Base-by-base conservation (phyloP, 148 eudicot species). In the Rhododendron mucronatum region DNA sequence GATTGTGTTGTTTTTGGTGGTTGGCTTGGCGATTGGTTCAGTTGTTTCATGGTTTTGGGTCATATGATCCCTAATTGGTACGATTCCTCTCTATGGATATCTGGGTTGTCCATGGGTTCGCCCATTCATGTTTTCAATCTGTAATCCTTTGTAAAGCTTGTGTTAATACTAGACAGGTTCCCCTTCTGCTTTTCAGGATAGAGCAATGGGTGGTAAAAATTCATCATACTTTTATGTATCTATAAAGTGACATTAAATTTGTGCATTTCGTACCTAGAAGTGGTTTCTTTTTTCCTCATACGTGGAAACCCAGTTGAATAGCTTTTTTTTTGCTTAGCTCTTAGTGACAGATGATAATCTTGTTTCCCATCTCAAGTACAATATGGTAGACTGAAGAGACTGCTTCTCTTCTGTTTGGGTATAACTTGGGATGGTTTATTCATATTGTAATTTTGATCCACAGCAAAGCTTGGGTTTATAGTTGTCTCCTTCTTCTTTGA, bases 31-130 rank as follows among this genome's bases (percentile, higher is more conserved):
- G 45, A 85, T 88, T 92, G 99, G 99, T 86, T 97, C 99, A 1
- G 69, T 94, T 26, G 96, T 95, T 28, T 90, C 96, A 30, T 97
- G 98, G 98, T 94, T 97, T 86, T 97, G 99, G 99, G 95, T 93
- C 69, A 86, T 97, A 73, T 97, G 92, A 91, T 59, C 51, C 80
- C 13, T 77, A n/a, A 51, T 47, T 79, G 23, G 48, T 10, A 23
- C 3, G 8, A 5, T 45, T 79, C 35, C 16, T 11, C 33, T 77
- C 80, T 41, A 21, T 41, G 11, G 50, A 21, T 37, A 33, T 41
- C 12, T 59, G 3, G 44, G 41, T 14, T 73, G 44, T 15, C 41
- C 44, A 73, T 78, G 55, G 57, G 81, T 80, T 71, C 20, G n/a
- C 48, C 48, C 2, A 39, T 2, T 80, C 12, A 80, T 26, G 50